phyloP scores from a whole-genome alignment of 1,284 basidiomycete genomes.

The Omphalotus olearius region DNA sequence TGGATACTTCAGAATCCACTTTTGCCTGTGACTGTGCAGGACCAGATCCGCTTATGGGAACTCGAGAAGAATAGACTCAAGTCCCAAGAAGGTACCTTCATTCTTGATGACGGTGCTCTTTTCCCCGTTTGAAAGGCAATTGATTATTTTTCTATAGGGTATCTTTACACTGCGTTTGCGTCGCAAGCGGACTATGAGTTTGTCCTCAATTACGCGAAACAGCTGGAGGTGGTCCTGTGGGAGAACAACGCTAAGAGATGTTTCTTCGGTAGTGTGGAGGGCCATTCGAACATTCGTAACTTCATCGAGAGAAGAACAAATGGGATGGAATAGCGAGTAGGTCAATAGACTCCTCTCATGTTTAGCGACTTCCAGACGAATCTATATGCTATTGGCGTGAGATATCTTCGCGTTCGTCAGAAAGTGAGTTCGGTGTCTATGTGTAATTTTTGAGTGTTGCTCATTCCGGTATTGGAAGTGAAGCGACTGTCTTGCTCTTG shows the following conservation, averaged over 20 bases:
- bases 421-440: background rate
- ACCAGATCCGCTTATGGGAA: conserved; percentile 98
- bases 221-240: conserved; percentile 81
- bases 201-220: conserved; percentile 81
- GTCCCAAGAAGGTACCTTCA: conserved; percentile 71
- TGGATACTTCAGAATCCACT: conserved; percentile 65
- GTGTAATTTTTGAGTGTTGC: background rate
- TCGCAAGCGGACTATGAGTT: conserved; percentile 86
- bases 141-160: conserved; percentile 47
- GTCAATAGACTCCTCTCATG: no score
- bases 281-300: conserved; percentile 73
- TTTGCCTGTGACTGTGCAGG: conserved; percentile 93
- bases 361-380: no score
- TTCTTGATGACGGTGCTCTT: conserved; percentile 17
- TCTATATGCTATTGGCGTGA: no score
- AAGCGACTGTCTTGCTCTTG: background rate
- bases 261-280: conserved; percentile 82
- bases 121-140: conserved; percentile 13
- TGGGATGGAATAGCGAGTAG: background rate
- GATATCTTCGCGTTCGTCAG: no score
- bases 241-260: conserved; percentile 65
- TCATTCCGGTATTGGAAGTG: conserved; percentile 4
- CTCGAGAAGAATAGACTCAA: conserved; percentile 91
- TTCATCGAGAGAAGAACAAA: conserved; percentile 61
- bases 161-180: conserved; percentile 84